Evolutionary conservation across 2,329 filamentous ascomycete genomes (phyloP).

Genomic region (Teratosphaeria epicoccoides): DNA sequence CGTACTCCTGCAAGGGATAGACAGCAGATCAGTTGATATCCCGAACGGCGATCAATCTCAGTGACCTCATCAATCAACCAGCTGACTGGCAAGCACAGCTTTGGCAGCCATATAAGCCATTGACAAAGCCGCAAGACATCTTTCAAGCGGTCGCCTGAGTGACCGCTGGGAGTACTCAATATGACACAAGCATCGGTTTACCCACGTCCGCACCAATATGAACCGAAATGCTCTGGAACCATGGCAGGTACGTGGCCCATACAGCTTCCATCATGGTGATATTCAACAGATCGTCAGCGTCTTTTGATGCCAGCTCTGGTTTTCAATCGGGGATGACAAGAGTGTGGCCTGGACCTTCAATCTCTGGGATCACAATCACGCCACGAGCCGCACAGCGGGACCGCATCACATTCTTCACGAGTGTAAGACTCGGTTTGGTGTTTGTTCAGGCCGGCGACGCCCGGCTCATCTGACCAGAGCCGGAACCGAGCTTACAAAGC

Average conservation of each 20-base stretch:
- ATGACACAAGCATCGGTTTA: too few species aligned
- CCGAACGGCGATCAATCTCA: too few species aligned
- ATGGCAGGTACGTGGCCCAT: slow-evolving; percentile 44
- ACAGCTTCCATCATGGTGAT: slow-evolving; percentile 44
- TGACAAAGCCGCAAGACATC: too few species aligned
- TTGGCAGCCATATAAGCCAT: too few species aligned
- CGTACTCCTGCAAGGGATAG: too few species aligned
- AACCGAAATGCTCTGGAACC: slow-evolving; percentile 47
- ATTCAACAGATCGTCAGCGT: slow-evolving; percentile 42
- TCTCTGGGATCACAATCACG: slow-evolving; percentile 49
- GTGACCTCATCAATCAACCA: too few species aligned
- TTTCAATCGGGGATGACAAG: slow-evolving; percentile 50
- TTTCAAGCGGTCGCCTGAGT: too few species aligned
- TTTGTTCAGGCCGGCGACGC: slow-evolving; percentile 41
- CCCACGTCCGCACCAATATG: slow-evolving; percentile 48
- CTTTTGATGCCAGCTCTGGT: slow-evolving; percentile 42
- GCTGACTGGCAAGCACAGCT: too few species aligned
- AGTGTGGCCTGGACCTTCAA: slow-evolving; percentile 49
- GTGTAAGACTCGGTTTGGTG: slow-evolving; percentile 47
- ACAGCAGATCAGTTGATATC: too few species aligned
- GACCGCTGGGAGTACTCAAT: too few species aligned
- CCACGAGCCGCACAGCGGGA: slow-evolving; percentile 43
- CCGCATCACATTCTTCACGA: slow-evolving; percentile 41
- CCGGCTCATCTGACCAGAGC: slow-evolving; percentile 39
- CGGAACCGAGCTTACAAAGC: slow-evolving; percentile 47